Evolutionary conservation across 225 moss, liverwort and hornwort genomes (phyloP).

Genomic region (Straminergon stramineum): DNA sequence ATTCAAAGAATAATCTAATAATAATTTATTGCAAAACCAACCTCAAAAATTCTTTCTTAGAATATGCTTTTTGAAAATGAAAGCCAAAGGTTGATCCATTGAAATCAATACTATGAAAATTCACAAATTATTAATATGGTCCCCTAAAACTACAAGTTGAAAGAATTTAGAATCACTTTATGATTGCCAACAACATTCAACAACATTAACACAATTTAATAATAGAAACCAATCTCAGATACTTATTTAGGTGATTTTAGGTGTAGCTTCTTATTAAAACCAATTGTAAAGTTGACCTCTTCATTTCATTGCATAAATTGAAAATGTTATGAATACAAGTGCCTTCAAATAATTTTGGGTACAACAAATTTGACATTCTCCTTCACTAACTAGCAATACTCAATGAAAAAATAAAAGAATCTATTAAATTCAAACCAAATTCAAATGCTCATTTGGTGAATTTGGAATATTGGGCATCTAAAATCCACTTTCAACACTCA

Average conservation of each 20-base stretch:
- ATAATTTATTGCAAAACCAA: no score
- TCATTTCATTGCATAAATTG: background rate
- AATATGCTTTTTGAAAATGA: no score
- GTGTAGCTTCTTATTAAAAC: background rate
- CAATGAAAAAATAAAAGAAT: background rate
- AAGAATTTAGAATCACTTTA: background rate
- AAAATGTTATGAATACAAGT: background rate
- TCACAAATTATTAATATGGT: no score
- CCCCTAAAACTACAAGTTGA: background rate
- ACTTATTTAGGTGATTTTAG: no score
- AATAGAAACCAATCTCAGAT: no score
- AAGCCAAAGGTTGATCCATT: no score
- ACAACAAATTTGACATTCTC: background rate
- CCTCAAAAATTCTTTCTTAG: no score
- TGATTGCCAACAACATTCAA: background rate
- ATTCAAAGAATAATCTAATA: no score
- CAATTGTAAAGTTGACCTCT: background rate
- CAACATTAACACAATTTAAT: no score
- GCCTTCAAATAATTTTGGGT: accelerated
- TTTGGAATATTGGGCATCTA: background rate
- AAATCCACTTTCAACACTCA: no score
- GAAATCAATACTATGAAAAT: no score
- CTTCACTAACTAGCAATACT: background rate
- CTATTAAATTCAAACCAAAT: background rate
- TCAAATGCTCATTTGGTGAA: background rate